Evolutionary conservation across 306 rosid genomes (phyloP).

Genomic region (Fragaria iinumae): DNA sequence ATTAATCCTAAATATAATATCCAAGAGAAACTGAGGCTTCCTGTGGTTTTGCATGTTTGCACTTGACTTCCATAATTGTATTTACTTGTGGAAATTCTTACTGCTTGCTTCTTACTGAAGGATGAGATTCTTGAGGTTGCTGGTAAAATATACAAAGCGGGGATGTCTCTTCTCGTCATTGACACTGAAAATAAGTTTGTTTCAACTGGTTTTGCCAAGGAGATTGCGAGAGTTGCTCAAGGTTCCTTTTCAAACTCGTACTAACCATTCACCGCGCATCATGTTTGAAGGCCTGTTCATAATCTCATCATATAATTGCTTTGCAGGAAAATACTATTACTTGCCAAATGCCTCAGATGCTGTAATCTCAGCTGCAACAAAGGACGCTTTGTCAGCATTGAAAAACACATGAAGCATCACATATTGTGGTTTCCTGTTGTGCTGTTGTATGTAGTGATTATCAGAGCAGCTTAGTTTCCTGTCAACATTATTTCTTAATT

Average conservation of each 20-base stretch:
- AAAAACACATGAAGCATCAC: conserved; percentile 55
- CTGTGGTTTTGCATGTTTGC: neutral
- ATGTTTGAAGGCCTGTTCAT: conserved; percentile 15
- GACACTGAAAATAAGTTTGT: conserved; percentile 98
- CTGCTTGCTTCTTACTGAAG: conserved; percentile 42
- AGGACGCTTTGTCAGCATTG: conserved; percentile 75
- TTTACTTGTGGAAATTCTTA: conserved; percentile 3
- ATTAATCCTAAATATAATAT: neutral
- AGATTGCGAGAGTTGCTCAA: conserved; percentile 96
- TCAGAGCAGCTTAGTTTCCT: neutral
- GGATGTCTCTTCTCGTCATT: conserved; percentile 95
- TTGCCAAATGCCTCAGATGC: conserved; percentile 96
- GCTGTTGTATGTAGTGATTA: neutral
- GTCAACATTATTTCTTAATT: neutral
- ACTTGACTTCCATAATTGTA: neutral
- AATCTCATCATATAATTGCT: conserved; percentile 4
- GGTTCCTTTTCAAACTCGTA: conserved; percentile 45
- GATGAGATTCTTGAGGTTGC: conserved; percentile 98
- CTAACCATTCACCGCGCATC: conserved; percentile 11
- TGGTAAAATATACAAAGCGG: conserved; percentile 88
- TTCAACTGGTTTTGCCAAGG: conserved; percentile 97
- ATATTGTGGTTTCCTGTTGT: neutral
- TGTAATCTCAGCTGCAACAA: conserved; percentile 81
- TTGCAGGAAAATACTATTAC: conserved; percentile 92
- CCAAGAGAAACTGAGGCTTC: neutral